A percentile compares a stretch with the other conserved stretches of the same genome.
These are phyloP conservation scores for Trichoderma citrinoviride DNA, from an alignment of 2,329 filamentous ascomycete genomes.

Conservation along the genomic window DNA sequence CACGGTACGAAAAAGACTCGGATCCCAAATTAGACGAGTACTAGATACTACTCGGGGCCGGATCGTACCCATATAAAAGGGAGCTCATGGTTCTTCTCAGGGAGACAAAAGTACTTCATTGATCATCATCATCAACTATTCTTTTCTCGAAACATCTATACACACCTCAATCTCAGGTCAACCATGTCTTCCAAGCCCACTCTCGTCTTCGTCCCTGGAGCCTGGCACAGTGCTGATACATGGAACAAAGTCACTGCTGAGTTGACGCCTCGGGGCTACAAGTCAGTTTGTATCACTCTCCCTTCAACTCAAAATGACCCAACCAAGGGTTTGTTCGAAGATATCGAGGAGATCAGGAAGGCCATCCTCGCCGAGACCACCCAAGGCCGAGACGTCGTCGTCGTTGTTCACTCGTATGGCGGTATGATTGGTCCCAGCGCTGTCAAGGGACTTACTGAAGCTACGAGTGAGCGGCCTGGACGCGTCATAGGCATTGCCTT, in stretches of 20 bases:
- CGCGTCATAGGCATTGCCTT: constrained; percentile 45
- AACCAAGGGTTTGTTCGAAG: constrained; percentile 40
- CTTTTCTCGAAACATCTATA: not conserved
- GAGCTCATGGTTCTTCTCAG: not conserved
- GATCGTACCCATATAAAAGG: not conserved
- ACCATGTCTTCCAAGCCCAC: constrained; percentile 30
- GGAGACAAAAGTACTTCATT: not conserved
- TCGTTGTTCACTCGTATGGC: constrained; percentile 50
- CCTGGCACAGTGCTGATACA: constrained; percentile 45
- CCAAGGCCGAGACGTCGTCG: constrained; percentile 43
- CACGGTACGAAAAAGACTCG: constrained; percentile 9
- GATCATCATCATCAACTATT: not conserved
- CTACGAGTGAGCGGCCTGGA: constrained; percentile 28
- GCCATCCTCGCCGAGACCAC: constrained; percentile 38
- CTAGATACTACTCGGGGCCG: not conserved
- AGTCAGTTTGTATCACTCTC: constrained; percentile 38
- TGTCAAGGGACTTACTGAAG: constrained; percentile 41
- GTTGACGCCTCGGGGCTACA: constrained; percentile 35
- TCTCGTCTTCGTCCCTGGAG: constrained; percentile 47
- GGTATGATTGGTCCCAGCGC: constrained; percentile 47
- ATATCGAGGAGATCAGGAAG: constrained; percentile 40
- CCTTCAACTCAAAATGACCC: constrained; percentile 39
- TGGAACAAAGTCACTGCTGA: constrained; percentile 38
- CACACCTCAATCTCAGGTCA: not conserved
- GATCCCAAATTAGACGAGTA: not conserved